Conservation (phyloP, 73 alveolate genomes). For the Symbiodinium pilosum region DNA sequence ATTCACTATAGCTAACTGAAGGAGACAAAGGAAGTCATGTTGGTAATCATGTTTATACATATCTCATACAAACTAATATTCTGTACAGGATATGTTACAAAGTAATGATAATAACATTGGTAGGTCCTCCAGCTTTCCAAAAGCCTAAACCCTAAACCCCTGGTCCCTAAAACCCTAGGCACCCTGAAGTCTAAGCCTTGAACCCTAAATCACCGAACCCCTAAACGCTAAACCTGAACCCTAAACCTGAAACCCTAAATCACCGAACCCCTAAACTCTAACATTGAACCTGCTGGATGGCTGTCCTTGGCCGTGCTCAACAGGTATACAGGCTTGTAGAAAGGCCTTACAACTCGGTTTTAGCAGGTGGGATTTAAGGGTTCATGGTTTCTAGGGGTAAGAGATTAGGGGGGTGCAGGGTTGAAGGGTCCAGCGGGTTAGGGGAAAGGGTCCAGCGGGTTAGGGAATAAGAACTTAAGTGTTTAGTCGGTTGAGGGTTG, state of each 20-base stretch:
- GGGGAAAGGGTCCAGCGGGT: not conserved
- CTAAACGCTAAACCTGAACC: not conserved
- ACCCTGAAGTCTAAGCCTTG: no score
- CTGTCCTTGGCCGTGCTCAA: no score
- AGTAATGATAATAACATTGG: no score
- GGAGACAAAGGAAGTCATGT: no score
- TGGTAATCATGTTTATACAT: no score
- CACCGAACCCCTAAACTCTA: not conserved
- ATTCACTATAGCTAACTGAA: no score
- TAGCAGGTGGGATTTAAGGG: not conserved
- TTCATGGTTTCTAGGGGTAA: not conserved
- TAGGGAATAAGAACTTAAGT: not conserved
- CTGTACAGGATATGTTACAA: no score
- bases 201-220: not conserved
- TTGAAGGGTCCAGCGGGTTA: not conserved
- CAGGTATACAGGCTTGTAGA: no score
- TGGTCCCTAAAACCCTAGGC: no score
- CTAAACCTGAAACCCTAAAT: not conserved
- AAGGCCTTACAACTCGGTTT: not conserved
- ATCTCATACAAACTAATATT: no score
- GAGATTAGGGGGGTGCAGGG: not conserved
- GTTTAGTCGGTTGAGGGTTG: not conserved
- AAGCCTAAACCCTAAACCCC: not conserved
- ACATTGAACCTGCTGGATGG: no score
- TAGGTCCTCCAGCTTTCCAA: not conserved